Base-by-base conservation (phyloP, 1,284 basidiomycete genomes). In the Grifola frondosa region DNA sequence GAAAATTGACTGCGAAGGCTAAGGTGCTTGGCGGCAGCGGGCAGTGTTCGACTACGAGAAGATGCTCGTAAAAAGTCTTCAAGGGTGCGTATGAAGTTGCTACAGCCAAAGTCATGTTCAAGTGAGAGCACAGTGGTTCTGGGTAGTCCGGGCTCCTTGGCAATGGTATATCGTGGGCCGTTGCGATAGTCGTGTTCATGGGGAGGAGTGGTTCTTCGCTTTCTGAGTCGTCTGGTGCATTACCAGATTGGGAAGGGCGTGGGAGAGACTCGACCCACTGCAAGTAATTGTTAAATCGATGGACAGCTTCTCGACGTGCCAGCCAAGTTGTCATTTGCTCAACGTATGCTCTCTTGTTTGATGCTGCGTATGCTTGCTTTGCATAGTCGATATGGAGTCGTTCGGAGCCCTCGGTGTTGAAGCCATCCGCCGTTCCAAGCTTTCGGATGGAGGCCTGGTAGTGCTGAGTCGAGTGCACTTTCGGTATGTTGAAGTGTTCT, bases 401-500 rank as follows among this genome's bases (percentile, higher is more conserved):
- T 37, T 63, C 61, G 0, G 60, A 31, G 4, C 22, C 17, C 34
- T 61, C 59, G 0, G 58, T 63, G 33, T 49, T 62, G 50, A 50
- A 61, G 1, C 52, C 52, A 40, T 57, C 56, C 0, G 50, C 43
- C 1, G 50, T 51, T 10, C 61, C 61, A 1, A 56, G 43, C 1
- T 37, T 28, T 1, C 42, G 39, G 26, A 64, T 64, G 0, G 48
- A 48, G 0, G 16, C 20, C 3, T 39, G 21, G 24, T 62, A 62
- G 40, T 59, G 59, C 0, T 34, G n/a, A 1, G 59, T 44, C 3
- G 49, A 50, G 31, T 66, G 63, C 4, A 65, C 17, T 37, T 66
- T 66, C 2, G 60, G 58, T 3, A 66, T 59, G 32, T 60, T 57
- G 46, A 63, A 62, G 22, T 60, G 42, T 8, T 50, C 25, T 9